A percentile compares a stretch with the other conserved stretches of the same genome.
Evolutionary conservation across 2,329 filamentous ascomycete species (phyloP).

Genomic region (Tricladium varicosporioides): DNA sequence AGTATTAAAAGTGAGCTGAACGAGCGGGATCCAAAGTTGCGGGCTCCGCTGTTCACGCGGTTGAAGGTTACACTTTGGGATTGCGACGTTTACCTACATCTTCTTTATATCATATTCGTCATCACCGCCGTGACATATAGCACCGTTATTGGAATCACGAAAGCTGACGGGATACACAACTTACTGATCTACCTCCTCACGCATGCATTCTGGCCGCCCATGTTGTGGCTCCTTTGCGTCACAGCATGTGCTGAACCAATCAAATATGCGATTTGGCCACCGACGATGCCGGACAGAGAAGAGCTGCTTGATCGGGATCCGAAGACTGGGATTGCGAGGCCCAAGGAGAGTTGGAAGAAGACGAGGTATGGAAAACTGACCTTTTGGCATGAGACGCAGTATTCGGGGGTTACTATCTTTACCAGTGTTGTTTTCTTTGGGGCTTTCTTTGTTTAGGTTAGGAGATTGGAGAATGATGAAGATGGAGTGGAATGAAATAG

Average conservation of each 20-base stretch:
- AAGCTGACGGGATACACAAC: constrained; percentile 36
- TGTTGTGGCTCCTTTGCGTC: constrained; percentile 44
- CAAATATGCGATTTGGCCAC: constrained; percentile 59
- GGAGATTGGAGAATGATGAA: too few relatives aligned
- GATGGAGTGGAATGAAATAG: too few relatives aligned
- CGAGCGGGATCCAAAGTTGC: constrained; percentile 52
- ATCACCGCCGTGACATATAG: constrained; percentile 38
- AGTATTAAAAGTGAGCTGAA: constrained; percentile 54
- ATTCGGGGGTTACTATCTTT: constrained; percentile 48
- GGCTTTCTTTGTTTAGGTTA: constrained; percentile 26
- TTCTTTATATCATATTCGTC: constrained; percentile 37
- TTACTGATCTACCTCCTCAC: constrained; percentile 49
- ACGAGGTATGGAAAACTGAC: constrained; percentile 52
- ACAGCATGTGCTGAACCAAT: constrained; percentile 49
- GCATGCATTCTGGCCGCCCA: constrained; percentile 60
- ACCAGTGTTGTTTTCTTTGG: constrained; percentile 49
- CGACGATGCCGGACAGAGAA: constrained; percentile 55
- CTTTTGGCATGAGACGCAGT: constrained; percentile 55
- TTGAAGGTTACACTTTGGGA: constrained; percentile 54
- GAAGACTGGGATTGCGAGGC: constrained; percentile 53
- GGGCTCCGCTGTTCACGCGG: constrained; percentile 52
- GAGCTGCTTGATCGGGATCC: constrained; percentile 54
- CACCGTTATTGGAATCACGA: constrained; percentile 49
- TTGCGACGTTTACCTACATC: constrained; percentile 54
- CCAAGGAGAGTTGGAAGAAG: constrained; percentile 49